Evolutionary conservation across 1,284 basidiomycete genomes (phyloP), one percentile per base, ranked within the genome.

Genomic region (Ganoderma multipileum): DNA sequence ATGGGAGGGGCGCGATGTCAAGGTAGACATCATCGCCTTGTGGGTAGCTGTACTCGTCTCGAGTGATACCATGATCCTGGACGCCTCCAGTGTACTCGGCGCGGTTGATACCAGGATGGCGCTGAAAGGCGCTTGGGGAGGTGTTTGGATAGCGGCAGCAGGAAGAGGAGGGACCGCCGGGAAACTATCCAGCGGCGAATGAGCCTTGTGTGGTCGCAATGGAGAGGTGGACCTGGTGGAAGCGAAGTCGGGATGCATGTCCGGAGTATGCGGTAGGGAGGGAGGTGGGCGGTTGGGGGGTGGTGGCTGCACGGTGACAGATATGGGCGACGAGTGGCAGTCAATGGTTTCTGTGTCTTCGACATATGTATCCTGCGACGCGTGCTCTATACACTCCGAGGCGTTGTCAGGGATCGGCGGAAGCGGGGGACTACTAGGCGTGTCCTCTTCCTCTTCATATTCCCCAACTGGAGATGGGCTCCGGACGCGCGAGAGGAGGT

Each of bases 11-110:
- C 91, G 87, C 18, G 91, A 91, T 2, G 81, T 83, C 64, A 94
- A 79, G 2, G 93, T 92, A 39, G 82, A 81, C 65, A 92, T 78
- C 0, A 90, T 90, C 3, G 91, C 91, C 65, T 86, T 86, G 75
- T 87, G 85, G 0, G 87, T 88, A 26, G 81, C 75, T 0, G 91
- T 91, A 71, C 87, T 88, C 20, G 92, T 93, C 79, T 94, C 92
- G 59, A 94, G 73, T 4, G 87, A 86, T 60, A 94, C 84, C 62
- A 94, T 87, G 47, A 89, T 80, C 72, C 87, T 89, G 14, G 86
- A 84, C n/a, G 83, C 84, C 72, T 93, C 87, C 23, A 86, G 72
- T 9, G 80, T 76, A 57, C 78, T 77, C 7, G 88, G 88, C 8
- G 84, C 79, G n/a, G 87, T 80, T 1, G 91, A 90, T 41, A 94